Conservation (phyloP, 164 flowering plant genomes). For the Aristolochia californica region DNA sequence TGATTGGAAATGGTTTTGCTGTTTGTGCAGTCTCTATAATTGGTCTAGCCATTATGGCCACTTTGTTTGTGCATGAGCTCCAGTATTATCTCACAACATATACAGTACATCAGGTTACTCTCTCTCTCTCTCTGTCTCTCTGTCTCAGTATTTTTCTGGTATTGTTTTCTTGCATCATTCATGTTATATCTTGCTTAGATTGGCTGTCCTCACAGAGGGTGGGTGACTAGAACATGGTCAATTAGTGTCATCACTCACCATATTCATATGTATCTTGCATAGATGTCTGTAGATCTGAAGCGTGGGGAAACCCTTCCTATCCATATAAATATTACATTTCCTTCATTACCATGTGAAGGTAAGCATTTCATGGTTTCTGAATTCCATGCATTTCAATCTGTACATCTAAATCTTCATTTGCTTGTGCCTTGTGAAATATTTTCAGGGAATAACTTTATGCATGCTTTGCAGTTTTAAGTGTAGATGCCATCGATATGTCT, state of each 20-base stretch:
- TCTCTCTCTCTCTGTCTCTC: neutral
- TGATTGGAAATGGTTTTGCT: neutral
- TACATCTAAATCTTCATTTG: neutral
- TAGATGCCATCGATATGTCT: conserved; percentile 98
- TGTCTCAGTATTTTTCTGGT: neutral
- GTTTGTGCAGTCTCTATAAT: conserved; percentile 59
- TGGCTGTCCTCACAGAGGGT: neutral
- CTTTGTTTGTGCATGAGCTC: conserved; percentile 87
- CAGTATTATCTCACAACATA: conserved; percentile 70
- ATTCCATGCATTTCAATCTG: neutral
- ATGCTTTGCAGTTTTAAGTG: conserved; percentile 68
- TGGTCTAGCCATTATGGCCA: conserved; percentile 82
- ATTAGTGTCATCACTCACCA: neutral
- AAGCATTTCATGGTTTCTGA: conserved; percentile 6
- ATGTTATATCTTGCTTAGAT: neutral
- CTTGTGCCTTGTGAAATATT: too few species aligned
- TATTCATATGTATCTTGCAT: conserved; percentile 7
- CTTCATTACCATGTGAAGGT: conserved; percentile 98
- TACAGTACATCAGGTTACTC: conserved; percentile 78
- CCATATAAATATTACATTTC: conserved; percentile 91
- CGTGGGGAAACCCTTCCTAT: conserved; percentile 99
- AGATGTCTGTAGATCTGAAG: conserved; percentile 97
- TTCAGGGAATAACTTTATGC: neutral
- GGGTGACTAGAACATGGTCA: neutral
- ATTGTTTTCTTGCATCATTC: neutral